Evolutionary conservation across 208 protist species (phyloP), one percentile per base, ranked within the genome.

Genomic region (Trypanosomatidae sp.): DNA sequence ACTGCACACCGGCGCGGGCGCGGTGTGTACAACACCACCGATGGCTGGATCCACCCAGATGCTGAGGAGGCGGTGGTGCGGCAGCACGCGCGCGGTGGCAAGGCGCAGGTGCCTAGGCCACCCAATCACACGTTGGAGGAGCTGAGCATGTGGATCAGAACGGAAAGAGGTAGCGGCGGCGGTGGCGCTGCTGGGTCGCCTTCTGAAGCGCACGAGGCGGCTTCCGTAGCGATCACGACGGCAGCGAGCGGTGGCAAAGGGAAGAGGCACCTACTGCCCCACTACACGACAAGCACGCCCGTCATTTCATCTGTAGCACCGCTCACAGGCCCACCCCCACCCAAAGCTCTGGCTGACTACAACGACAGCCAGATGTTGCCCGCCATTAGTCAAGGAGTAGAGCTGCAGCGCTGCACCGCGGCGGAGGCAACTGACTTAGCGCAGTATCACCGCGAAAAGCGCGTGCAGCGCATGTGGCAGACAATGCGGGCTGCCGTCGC

Each of bases 71-170:
- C 79, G 64, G 71, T 46, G 66, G 22, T 47, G 62, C 71, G 59
- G 12, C 53, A 33, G 19, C 74, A 65, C 17, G 62, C 43, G 47
- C 79, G 46, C 25, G 72, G 65, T 71, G 69, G 74, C 53, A 91
- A 86, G 68, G 90, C 87, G 33, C 79, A 77, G 22, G 87, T 95
- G 13, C 39, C 72, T 1, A 60, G 81, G 4, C 87, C 83, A 5
- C 76, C 74, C 1, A 81, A 91, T 73, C 88, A 95, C 74, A 80
- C 71, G 39, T 67, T 81, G 15, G 62, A 81, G 47, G 68, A 95
- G 22, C 83, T 95, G 22, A 89, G 84, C 9, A 68, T 92, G 60
- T 78, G 62, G 59, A 46, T 72, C 58, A 81, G 39, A 33, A 71
- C 64, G 55, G 72, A 36, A 25, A 46, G 10, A n/a, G 56, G 15